These are phyloP conservation scores for Cicer bijugum DNA, from an alignment of 306 rosid species.

Conservation along the genomic window DNA sequence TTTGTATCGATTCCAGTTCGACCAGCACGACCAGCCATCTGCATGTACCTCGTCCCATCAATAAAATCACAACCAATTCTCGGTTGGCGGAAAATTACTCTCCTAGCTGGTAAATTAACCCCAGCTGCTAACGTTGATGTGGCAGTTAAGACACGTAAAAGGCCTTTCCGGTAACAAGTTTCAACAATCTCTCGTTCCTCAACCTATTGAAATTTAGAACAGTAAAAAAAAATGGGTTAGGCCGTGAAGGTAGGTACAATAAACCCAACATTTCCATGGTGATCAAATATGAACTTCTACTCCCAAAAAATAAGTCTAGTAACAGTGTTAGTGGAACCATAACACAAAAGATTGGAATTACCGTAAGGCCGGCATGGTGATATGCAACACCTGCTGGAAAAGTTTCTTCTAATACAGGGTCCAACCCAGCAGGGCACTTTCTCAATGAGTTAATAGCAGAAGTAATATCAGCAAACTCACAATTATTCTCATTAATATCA, in stretches of 20 bases:
- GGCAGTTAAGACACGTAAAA: slow-evolving; percentile 90
- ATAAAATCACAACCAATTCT: slow-evolving; percentile 90
- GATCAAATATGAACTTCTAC: slow-evolving; percentile 39
- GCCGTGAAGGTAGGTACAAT: slow-evolving; percentile 25
- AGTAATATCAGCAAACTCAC: slow-evolving; percentile 68
- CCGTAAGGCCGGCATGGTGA: slow-evolving; percentile 99
- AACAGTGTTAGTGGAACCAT: slow-evolving; percentile 21
- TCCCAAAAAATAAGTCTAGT: neutral
- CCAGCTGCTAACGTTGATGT: slow-evolving; percentile 99
- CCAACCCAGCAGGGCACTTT: slow-evolving; percentile 89
- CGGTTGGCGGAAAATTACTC: slow-evolving; percentile 97
- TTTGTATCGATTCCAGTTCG: slow-evolving; percentile 97
- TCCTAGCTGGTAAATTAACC: slow-evolving; percentile 93
- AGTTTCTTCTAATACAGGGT: slow-evolving; percentile 86
- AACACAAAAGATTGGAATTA: slow-evolving; percentile 47
- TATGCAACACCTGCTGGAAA: slow-evolving; percentile 91
- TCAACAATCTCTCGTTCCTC: slow-evolving; percentile 97
- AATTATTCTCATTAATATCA: slow-evolving; percentile 51
- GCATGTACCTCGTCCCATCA: slow-evolving; percentile 91
- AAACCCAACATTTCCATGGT: slow-evolving; percentile 35
- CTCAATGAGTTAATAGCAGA: slow-evolving; percentile 77
- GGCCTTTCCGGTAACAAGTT: slow-evolving; percentile 92
- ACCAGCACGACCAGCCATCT: slow-evolving; percentile 99
- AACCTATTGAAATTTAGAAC: slow-evolving; percentile 57
- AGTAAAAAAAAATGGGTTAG: slow-evolving; percentile 30